Evolutionary conservation across 2,329 filamentous ascomycete genomes (phyloP).

Genomic region (Biscogniauxia mediterranea): DNA sequence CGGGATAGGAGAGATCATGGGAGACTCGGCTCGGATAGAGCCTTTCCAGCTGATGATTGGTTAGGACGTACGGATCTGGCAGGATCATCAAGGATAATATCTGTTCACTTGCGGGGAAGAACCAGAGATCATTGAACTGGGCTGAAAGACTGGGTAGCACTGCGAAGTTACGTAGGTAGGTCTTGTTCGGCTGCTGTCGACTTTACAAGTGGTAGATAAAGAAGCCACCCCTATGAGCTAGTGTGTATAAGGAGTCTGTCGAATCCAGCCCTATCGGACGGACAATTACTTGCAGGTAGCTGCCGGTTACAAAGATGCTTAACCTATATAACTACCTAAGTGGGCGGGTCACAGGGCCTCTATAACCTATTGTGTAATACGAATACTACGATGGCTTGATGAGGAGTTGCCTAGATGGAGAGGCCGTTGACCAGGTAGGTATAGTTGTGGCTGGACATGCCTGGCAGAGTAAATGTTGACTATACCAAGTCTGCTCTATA

Average conservation of each 20-base stretch:
- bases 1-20: constrained; percentile 8
- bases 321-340: neutral
- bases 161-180: neutral
- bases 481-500: neutral
- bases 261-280: neutral
- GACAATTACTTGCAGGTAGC: neutral
- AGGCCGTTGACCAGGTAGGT: neutral
- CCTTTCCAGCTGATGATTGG: constrained; percentile 7
- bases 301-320: neutral
- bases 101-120: neutral
- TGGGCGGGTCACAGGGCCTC: neutral
- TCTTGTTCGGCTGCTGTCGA: neutral
- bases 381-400: neutral
- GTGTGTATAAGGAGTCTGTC: neutral
- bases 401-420: neutral
- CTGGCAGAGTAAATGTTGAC: neutral
- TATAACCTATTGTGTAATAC: neutral
- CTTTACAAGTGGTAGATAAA: neutral
- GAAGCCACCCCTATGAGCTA: neutral
- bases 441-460: too few species aligned
- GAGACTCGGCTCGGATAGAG: constrained; percentile 9
- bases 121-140: neutral
- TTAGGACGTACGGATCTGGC: neutral
- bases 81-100: neutral
- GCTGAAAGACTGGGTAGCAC: neutral